Evolutionary conservation across 1,139 yeast genomes (phyloP), one percentile per base, ranked within the genome.

Genomic region (Hansenula lynferdii): DNA sequence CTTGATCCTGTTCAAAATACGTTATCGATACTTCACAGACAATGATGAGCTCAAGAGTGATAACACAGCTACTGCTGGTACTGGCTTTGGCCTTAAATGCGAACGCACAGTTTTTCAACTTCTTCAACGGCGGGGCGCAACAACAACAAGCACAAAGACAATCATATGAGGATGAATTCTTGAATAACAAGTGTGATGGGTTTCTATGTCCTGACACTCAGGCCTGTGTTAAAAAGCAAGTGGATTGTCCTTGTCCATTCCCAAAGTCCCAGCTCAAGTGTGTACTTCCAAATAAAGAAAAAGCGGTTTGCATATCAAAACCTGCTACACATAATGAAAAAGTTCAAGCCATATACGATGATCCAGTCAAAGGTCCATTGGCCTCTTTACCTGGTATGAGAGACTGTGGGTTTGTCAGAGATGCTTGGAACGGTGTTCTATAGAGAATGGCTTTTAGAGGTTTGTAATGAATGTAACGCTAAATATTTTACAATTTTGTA

Each of bases 231-330:
- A 70, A 72, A 8, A 57, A 62, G 2, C 78, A 89, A 1, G 56
- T 70, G 19, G 81, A 81, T 40, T 92, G 98, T 58, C 96, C 97
- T 1, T 92, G 98, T 59, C 89, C 87, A 9, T 90, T 76, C 56
- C 92, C 96, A 1, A 77, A 79, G 39, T 81, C 95, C 2, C 96
- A 92, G 58, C 57, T 85, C 45, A 81, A 87, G 53, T 92, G 98
- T 58, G 60, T 72, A 7, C 65, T 86, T 37, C 95, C 97, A 0
- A 79, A 76, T 44, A 72, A 77, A 19, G 70, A 75, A 41, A 66
- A 67, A 37, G 83, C 67, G 54, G 69, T 89, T 12, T 92, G 98
- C 59, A 82, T 92, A 36, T 83, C 94, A 14, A 80, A 79, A 49
- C 90, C 92, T 0, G 80, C 94, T 25, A 79, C 63, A 1, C 54